These are phyloP conservation scores for Ambrosiella beaveri DNA, from an alignment of 2,329 filamentous ascomycete species.

Conservation along the genomic window DNA sequence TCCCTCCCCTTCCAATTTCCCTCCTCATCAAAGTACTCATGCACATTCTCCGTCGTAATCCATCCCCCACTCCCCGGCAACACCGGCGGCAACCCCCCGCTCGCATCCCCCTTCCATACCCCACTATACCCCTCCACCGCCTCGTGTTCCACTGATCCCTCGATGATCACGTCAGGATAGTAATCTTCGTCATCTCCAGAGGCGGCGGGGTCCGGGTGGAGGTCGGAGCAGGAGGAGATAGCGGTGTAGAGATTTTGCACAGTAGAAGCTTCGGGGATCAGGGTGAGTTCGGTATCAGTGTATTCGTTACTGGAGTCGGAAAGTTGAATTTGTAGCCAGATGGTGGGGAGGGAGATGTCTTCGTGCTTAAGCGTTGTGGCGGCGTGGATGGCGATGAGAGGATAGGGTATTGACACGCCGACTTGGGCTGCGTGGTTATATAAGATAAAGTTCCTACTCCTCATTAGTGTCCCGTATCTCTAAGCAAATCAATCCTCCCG, in stretches of 20 bases:
- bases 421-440: slow-evolving; percentile 40
- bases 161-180: slow-evolving; percentile 31
- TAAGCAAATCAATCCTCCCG: background rate
- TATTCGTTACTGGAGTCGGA: slow-evolving; percentile 42
- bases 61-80: slow-evolving; percentile 61
- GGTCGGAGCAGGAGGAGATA: slow-evolving; percentile 55
- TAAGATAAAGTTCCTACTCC: slow-evolving; percentile 34
- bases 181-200: slow-evolving; percentile 35
- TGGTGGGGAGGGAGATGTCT: slow-evolving; percentile 25
- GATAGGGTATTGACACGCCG: slow-evolving; percentile 57
- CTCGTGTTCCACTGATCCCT: slow-evolving; percentile 31
- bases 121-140: slow-evolving; percentile 39
- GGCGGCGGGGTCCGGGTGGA: slow-evolving; percentile 53
- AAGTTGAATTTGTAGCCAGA: slow-evolving; percentile 54
- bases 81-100: slow-evolving; percentile 42
- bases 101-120: slow-evolving; percentile 30
- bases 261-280: slow-evolving; percentile 31
- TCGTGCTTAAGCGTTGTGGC: slow-evolving; percentile 34
- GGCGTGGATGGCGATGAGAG: slow-evolving; percentile 57
- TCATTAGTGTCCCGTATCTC: background rate
- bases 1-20: slow-evolving; percentile 53
- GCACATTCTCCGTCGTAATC: slow-evolving; percentile 85
- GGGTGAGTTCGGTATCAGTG: slow-evolving; percentile 50
- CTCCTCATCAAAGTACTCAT: slow-evolving; percentile 64
- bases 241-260: slow-evolving; percentile 43